Percentiles rank a stretch among this genome's conserved stretches.
phyloP scores from a whole-genome alignment of 2,329 filamentous ascomycete genomes.

The Rachicladosporium sp. region DNA sequence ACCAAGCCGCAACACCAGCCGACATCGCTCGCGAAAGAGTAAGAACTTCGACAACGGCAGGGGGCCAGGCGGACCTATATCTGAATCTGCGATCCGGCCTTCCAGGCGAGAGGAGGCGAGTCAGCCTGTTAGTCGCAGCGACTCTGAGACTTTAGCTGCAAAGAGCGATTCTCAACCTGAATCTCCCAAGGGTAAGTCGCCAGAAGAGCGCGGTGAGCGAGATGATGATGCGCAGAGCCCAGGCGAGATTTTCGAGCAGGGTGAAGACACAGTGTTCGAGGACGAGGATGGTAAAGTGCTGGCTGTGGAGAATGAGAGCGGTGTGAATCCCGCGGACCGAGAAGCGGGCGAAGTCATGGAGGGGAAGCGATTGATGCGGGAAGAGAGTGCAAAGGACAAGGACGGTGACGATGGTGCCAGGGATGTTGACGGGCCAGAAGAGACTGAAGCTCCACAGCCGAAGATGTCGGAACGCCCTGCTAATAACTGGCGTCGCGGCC shows the following conservation, averaged over 20 bases:
- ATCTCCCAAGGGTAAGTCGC: slow-evolving; percentile 20
- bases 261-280: slow-evolving; percentile 66
- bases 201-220: slow-evolving; percentile 8
- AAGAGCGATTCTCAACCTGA: slow-evolving; percentile 24
- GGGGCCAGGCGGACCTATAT: slow-evolving; percentile 75
- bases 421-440: slow-evolving; percentile 67
- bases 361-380: slow-evolving; percentile 38
- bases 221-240: slow-evolving; percentile 19
- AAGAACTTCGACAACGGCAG: slow-evolving; percentile 56
- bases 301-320: slow-evolving; percentile 41
- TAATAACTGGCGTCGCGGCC: slow-evolving; percentile 27
- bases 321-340: slow-evolving; percentile 42
- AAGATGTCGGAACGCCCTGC: slow-evolving; percentile 16
- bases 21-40: slow-evolving; percentile 47
- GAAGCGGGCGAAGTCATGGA: slow-evolving; percentile 47
- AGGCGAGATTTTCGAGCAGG: slow-evolving; percentile 70
- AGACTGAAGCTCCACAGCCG: slow-evolving; percentile 40
- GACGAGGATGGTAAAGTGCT: slow-evolving; percentile 80
- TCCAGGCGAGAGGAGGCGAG: slow-evolving; percentile 25
- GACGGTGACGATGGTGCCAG: slow-evolving; percentile 73
- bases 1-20: slow-evolving; percentile 48
- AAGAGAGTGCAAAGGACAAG: slow-evolving; percentile 43
- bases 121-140: slow-evolving; percentile 25
- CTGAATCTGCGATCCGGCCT: slow-evolving; percentile 79
- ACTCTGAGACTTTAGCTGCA: slow-evolving; percentile 33